Conservation (phyloP, 2,329 filamentous ascomycete genomes). For the Aureobasidium leucospermi region DNA sequence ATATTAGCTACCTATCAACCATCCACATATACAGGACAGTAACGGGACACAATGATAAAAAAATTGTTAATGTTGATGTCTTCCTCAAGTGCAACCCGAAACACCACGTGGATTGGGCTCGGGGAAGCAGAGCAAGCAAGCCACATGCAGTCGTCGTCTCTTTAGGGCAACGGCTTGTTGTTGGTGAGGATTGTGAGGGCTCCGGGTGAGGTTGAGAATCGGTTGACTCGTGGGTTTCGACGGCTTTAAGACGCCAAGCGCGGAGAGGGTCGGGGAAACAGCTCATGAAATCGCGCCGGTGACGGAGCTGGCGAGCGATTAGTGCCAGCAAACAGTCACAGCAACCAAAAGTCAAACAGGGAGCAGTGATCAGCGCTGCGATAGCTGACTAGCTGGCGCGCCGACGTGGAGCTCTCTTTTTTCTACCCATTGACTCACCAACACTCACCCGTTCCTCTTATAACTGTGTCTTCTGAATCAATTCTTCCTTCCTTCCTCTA, state of each 20-base stretch:
- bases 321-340: conserved; percentile 8
- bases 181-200: background rate
- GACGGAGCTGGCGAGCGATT: background rate
- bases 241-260: background rate
- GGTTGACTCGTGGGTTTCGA: background rate
- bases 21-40: background rate
- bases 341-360: background rate
- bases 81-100: background rate
- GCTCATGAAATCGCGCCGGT: background rate
- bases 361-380: conserved; percentile 8
- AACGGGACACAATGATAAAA: background rate
- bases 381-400: conserved; percentile 11
- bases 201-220: background rate
- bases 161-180: background rate
- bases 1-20: background rate
- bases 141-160: background rate
- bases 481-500: background rate
- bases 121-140: background rate
- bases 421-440: conserved; percentile 12
- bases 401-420: conserved; percentile 10
- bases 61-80: background rate
- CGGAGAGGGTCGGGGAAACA: background rate
- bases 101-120: background rate
- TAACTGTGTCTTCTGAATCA: background rate
- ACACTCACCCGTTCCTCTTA: background rate